These are phyloP conservation scores for Isatis lusitanica DNA, from an alignment of 441 rosid species.

Conservation along the genomic window DNA sequence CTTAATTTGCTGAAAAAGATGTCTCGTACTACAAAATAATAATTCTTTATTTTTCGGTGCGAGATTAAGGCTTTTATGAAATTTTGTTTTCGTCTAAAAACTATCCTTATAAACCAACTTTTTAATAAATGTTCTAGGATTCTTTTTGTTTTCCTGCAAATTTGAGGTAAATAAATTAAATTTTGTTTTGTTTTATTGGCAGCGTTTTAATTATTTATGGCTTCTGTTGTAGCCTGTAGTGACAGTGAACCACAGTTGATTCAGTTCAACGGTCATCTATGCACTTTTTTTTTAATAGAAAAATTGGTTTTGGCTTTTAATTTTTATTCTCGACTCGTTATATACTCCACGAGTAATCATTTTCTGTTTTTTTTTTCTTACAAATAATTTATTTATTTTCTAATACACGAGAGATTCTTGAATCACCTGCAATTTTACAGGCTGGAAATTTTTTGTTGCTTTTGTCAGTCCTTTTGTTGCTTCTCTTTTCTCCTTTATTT, in stretches of 20 bases:
- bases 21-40: constrained; percentile 25
- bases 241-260: constrained; percentile 28
- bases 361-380: not conserved
- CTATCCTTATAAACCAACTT: not conserved
- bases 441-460: not conserved
- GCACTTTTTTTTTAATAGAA: not conserved
- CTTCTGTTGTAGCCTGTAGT: constrained; percentile 8
- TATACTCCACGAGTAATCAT: constrained; percentile 23
- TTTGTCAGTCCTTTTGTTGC: constrained; percentile 12
- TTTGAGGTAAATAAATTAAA: not conserved
- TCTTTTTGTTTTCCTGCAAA: not conserved
- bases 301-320: not conserved
- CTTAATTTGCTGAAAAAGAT: constrained; percentile 31
- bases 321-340: not conserved
- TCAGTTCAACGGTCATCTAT: constrained; percentile 38
- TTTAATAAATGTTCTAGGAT: constrained; percentile 16
- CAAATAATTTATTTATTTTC: not conserved
- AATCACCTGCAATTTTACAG: not conserved
- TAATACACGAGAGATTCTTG: constrained; percentile 14
- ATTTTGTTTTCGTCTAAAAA: not conserved
- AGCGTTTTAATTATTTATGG: not conserved
- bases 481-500: not conserved
- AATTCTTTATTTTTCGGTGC: constrained; percentile 18
- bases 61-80: not conserved
- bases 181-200: not conserved